Evolutionary conservation across 208 protist species (phyloP).

Genomic region (Tetramitus jugosus): DNA sequence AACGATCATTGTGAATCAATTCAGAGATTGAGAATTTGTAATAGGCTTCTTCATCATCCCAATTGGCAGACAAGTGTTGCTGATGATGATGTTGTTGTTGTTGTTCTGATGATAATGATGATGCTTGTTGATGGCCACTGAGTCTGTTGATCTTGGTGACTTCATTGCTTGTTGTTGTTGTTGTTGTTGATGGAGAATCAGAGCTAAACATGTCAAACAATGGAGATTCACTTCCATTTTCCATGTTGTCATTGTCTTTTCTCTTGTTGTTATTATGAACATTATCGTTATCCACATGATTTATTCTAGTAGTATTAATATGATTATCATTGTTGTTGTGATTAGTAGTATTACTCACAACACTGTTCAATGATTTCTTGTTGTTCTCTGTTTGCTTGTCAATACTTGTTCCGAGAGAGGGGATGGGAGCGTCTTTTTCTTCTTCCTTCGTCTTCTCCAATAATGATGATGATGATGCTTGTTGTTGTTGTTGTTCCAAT

Average conservation of each 20-base stretch:
- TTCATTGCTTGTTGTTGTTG: too few species aligned
- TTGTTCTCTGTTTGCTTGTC: background rate
- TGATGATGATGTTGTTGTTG: background rate
- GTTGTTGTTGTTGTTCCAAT: background rate
- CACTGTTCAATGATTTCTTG: background rate
- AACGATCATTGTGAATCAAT: background rate
- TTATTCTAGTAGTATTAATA: background rate
- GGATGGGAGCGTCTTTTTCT: background rate
- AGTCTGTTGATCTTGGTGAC: too few species aligned
- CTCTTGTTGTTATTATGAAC: too few species aligned
- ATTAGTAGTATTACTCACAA: background rate
- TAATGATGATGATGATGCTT: too few species aligned
- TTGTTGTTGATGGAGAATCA: background rate
- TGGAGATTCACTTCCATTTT: background rate
- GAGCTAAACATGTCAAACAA: background rate
- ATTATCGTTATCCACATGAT: too few species aligned
- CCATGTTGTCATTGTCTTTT: background rate
- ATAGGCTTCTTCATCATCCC: background rate
- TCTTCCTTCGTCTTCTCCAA: too few species aligned
- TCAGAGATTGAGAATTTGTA: background rate
- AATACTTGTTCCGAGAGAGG: too few species aligned
- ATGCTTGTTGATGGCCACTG: background rate
- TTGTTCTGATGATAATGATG: background rate
- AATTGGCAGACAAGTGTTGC: slow-evolving; percentile 4
- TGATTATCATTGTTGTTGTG: background rate